Percentiles rank a stretch among this genome's conserved stretches.
Conservation (phyloP, 768 basidiomycete species). For the Collybia sordida region DNA sequence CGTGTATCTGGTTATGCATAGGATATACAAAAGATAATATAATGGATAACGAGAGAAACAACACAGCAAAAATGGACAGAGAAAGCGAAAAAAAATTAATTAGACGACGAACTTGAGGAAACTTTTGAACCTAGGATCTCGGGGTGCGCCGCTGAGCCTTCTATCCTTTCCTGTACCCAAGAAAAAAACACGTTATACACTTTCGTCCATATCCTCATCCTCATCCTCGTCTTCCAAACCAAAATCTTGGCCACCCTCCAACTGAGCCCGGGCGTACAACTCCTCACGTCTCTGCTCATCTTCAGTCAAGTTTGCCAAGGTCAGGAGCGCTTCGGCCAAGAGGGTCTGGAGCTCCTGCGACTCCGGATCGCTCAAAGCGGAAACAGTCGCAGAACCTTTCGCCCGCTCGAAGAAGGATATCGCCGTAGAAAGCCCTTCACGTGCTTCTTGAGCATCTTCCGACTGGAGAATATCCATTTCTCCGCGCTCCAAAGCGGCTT, state of each 20-base stretch:
- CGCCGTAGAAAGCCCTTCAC: conserved; percentile 49
- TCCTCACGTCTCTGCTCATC: conserved; percentile 48
- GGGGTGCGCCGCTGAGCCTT: too few species aligned
- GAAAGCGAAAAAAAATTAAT: too few species aligned
- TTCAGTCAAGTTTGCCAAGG: conserved; percentile 57
- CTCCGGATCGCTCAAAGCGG: conserved; percentile 16
- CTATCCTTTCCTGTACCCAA: too few species aligned
- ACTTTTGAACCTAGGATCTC: too few species aligned
- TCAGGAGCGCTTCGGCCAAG: conserved; percentile 56
- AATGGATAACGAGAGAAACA: too few species aligned
- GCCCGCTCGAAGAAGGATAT: conserved; percentile 42
- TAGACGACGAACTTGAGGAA: too few species aligned
- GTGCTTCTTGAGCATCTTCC: conserved; percentile 55
- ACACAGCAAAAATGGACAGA: too few species aligned
- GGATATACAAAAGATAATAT: too few species aligned
- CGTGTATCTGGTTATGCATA: too few species aligned
- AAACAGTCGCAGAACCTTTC: conserved; percentile 21
- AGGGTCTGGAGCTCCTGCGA: conserved; percentile 29
- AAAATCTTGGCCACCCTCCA: conserved; percentile 41
- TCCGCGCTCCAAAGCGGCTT: conserved; percentile 48
- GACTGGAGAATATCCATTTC: conserved; percentile 35
- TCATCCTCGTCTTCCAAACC: conserved; percentile 29
- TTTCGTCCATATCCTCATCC: conserved; percentile 17
- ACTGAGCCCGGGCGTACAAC: conserved; percentile 50
- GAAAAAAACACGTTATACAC: background rate